Evolutionary conservation across 805 yeast species (phyloP), one percentile per base, ranked within the genome.

Genomic region (Torulaspora delbrueckii): DNA sequence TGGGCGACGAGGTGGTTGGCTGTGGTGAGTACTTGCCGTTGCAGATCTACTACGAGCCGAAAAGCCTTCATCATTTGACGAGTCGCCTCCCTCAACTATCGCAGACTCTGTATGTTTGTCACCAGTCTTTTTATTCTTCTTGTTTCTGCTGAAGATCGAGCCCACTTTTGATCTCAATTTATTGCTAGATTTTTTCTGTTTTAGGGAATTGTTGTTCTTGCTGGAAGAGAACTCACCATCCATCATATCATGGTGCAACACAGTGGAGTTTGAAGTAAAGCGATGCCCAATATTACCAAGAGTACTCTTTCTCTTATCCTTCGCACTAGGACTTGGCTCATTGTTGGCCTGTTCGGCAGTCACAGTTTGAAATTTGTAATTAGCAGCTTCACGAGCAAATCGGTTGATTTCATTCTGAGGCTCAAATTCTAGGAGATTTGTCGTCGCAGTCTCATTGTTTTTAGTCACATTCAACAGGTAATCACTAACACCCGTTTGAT

Each of bases 101-200:
- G 49, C 30, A 18, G 49, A 39, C 13, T 47, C 51, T 12, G 39
- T 31, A n/a, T 41, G 42, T 7, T 41, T 47, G n/a, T 46, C 40
- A 25, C 37, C 14, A 9, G 27, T 36, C 37, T 59, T 66, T 19
- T 66, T 64, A 37, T 70, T 69, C 50, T 72, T 71, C 57, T 78
- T 80, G 62, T 78, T 82, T 52, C 79, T 76, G 37, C 84, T 82
- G 56, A 86, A 80, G 51, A 86, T 77, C 0, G 93, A 82, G 8
- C 95, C 95, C 46, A 86, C 83, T 57, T 71, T 80, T 5, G 89
- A 83, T 64, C 78, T 79, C 56, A 86, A 63, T 37, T 73, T 74
- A 37, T 63, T 63, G 42, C 64, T 57, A 14, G 65, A 50, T 47
- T 66, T 66, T 41, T 62, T 64, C 26, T 57, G 53, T 38, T 60